Evolutionary conservation across 2,329 filamentous ascomycete species (phyloP).

Genomic region (Colletotrichum orbiculare): DNA sequence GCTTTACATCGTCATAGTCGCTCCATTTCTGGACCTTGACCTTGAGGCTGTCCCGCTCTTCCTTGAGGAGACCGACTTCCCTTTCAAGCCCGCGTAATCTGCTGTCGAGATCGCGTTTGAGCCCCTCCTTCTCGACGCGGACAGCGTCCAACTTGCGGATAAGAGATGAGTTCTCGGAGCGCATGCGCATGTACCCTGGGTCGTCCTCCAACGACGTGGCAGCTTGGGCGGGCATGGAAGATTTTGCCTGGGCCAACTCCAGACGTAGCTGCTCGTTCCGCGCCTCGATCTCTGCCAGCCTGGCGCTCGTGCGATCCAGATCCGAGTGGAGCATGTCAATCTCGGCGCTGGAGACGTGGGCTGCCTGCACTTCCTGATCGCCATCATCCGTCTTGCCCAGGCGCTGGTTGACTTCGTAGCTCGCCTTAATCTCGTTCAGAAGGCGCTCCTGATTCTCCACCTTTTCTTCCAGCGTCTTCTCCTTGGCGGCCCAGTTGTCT

Average conservation of each 20-base stretch:
- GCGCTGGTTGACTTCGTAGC: slow-evolving; percentile 94
- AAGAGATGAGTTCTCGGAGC: slow-evolving; percentile 92
- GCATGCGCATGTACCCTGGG: slow-evolving; percentile 85
- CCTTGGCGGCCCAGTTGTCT: slow-evolving; percentile 96
- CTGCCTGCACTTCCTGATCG: slow-evolving; percentile 66
- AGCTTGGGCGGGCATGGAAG: slow-evolving; percentile 72
- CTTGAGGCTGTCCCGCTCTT: slow-evolving; percentile 84
- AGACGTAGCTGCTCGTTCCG: slow-evolving; percentile 93
- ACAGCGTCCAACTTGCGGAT: slow-evolving; percentile 87
- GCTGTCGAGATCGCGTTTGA: slow-evolving; percentile 80
- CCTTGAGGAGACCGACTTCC: slow-evolving; percentile 77
- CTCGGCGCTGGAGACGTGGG: slow-evolving; percentile 84
- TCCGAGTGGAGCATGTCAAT: slow-evolving; percentile 94
- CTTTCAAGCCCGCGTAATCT: slow-evolving; percentile 84
- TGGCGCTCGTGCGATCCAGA: slow-evolving; percentile 85
- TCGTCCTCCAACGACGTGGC: slow-evolving; percentile 83
- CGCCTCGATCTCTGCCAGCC: slow-evolving; percentile 90
- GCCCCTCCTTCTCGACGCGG: slow-evolving; percentile 84
- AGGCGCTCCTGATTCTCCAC: slow-evolving; percentile 92
- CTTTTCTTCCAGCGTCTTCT: slow-evolving; percentile 91
- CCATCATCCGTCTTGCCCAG: slow-evolving; percentile 77
- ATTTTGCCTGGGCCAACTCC: slow-evolving; percentile 90
- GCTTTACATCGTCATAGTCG: slow-evolving; percentile 96
- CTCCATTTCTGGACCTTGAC: slow-evolving; percentile 87
- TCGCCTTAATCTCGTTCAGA: slow-evolving; percentile 94